These are phyloP conservation scores for Gossypium gossypioides DNA, from an alignment of 441 rosid genomes.

Conservation along the genomic window DNA sequence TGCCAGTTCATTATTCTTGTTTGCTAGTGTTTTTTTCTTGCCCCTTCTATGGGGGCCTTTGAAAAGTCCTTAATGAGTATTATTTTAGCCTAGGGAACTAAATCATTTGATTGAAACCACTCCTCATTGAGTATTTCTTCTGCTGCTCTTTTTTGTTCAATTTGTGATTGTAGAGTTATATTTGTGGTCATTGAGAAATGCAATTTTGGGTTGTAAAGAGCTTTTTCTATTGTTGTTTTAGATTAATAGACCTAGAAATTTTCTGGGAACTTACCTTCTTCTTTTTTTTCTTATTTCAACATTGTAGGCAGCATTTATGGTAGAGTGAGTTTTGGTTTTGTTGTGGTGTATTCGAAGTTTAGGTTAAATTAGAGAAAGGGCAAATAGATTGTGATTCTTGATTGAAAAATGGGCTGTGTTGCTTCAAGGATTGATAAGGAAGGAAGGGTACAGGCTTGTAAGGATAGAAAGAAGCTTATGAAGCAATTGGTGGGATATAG, in stretches of 20 bases:
- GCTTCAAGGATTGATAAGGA: slow-evolving; percentile 76
- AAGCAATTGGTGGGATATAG: slow-evolving; percentile 55
- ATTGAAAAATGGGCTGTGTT: slow-evolving; percentile 65
- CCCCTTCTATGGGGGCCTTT: background rate
- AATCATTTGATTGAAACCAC: background rate
- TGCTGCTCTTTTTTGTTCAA: too few species aligned
- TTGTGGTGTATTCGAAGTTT: slow-evolving; percentile 7
- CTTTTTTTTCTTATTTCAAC: background rate
- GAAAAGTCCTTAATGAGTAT: background rate
- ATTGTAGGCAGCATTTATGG: background rate
- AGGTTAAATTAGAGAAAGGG: background rate
- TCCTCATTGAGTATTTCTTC: too few species aligned
- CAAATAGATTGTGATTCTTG: background rate
- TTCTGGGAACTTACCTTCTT: background rate
- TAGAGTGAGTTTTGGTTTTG: slow-evolving; percentile 6
- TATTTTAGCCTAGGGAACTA: background rate
- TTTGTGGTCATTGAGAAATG: background rate
- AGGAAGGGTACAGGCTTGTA: slow-evolving; percentile 59
- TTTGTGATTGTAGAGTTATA: too few species aligned
- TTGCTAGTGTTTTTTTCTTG: background rate
- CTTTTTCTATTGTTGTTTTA: too few species aligned
- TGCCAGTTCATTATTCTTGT: background rate
- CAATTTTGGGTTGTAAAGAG: background rate
- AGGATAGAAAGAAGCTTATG: slow-evolving; percentile 82
- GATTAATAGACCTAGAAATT: background rate